Evolutionary conservation across 768 basidiomycete genomes (phyloP).

Genomic region (Tylopilus intermedius): DNA sequence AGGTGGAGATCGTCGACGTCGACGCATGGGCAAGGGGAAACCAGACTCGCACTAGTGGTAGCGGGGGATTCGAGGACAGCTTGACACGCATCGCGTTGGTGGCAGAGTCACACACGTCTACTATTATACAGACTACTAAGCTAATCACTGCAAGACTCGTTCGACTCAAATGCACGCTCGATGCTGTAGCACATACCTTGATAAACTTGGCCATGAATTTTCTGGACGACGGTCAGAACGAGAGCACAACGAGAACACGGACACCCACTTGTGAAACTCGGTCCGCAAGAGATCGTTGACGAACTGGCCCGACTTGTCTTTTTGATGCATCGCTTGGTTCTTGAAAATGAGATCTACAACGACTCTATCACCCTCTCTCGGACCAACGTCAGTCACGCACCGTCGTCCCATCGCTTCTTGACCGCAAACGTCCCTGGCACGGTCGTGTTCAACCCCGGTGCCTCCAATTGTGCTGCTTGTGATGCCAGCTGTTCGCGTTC

Average conservation of each 20-base stretch:
- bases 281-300: conserved; percentile 94
- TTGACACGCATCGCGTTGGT: conserved; percentile 38
- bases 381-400: conserved; percentile 38
- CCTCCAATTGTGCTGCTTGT: conserved; percentile 63
- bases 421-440: conserved; percentile 84
- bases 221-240: conserved; percentile 36
- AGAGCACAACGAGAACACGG: neutral
- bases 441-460: conserved; percentile 67
- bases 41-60: conserved; percentile 51
- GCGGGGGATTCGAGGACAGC: conserved; percentile 43
- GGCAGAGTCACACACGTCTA: neutral
- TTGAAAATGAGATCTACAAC: conserved; percentile 90
- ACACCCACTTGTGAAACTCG: conserved; percentile 83
- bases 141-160: too few species aligned
- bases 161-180: neutral
- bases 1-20: conserved; percentile 1
- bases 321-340: conserved; percentile 81
- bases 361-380: neutral
- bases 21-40: conserved; percentile 30
- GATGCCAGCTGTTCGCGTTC: conserved; percentile 71
- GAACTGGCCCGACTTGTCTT: conserved; percentile 70
- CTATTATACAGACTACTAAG: neutral
- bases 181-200: conserved; percentile 45
- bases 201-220: conserved; percentile 93
- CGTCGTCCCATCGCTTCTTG: conserved; percentile 94